Base-by-base conservation (phyloP, 108 stramenopile genomes). In the Hondaea fermentalgiana region DNA sequence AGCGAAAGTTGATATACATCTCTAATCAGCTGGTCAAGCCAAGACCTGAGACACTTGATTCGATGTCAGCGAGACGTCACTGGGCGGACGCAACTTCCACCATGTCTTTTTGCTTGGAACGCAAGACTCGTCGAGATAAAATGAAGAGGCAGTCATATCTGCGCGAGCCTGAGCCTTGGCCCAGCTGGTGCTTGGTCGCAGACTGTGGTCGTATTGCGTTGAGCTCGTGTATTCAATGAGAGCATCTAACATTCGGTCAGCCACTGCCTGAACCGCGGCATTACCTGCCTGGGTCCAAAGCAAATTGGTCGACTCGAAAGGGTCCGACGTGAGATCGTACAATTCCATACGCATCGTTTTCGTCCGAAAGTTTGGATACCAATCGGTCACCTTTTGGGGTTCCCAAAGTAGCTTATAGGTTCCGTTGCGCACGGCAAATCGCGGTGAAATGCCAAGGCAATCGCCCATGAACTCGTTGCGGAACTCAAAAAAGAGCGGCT, bases 401-500 rank as follows among this genome's bases (percentile, higher is more conserved):
- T 83, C 76, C 76, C 76, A 83, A 12, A 83, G 76, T 6, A 83
- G 51, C 76, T 83, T 83, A 35, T 83, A 83, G 12, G 25, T 53
- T 23, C 76, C 76, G 4, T 83, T 47, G 3, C 76, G 76, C n/a
- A 83, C 76, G 10, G 76, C 76, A 23, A 83, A 83, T 1, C 76
- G 76, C 10, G 76, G 76, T 6, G 76, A 83, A 2, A 35, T 16
- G 49, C 76, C 5, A 8, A 83, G 51, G 4, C 76, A 83, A 35
- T 83, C 76, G n/a, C 76, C 76, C 45, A 83, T 47, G 28, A 83
- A 83, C 19, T 83, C 28, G 4, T 83, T 28, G 1, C 76, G 6
- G 51, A 83, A 83, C 76, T 83, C 76, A 12, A 12, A 83, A 6
- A 83, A 8, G 6, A 83, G 45, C 45, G 76, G 76, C 6, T 0